These are phyloP conservation scores for Penicillium canescens DNA, from an alignment of 495 filamentous ascomycete species.

Conservation along the genomic window DNA sequence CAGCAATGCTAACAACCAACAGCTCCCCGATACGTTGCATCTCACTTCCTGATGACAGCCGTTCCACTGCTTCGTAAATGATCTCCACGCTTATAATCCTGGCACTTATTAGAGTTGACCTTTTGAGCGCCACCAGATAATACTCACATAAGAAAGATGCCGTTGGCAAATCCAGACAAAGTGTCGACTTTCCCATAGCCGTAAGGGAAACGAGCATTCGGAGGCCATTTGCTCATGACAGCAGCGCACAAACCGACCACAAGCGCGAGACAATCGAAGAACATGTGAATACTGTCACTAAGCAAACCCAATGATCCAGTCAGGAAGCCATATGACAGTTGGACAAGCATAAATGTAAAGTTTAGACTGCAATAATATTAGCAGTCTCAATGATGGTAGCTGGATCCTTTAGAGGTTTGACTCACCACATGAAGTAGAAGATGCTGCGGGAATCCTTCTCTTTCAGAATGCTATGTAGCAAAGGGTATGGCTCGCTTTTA, in stretches of 20 bases:
- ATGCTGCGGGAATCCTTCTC: slow-evolving; percentile 95
- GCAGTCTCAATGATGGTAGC: slow-evolving; percentile 3
- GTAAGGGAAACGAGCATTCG: slow-evolving; percentile 84
- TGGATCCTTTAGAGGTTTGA: not conserved
- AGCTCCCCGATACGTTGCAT: slow-evolving; percentile 85
- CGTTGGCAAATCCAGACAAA: slow-evolving; percentile 93
- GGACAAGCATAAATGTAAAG: slow-evolving; percentile 91
- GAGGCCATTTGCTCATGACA: slow-evolving; percentile 96
- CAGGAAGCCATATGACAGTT: slow-evolving; percentile 88
- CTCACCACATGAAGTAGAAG: slow-evolving; percentile 93
- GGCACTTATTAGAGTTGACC: slow-evolving; percentile 27
- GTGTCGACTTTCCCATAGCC: slow-evolving; percentile 97
- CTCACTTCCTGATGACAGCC: slow-evolving; percentile 75
- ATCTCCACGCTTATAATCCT: slow-evolving; percentile 96
- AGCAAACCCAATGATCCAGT: slow-evolving; percentile 92
- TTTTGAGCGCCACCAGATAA: not conserved
- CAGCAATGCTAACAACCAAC: slow-evolving; percentile 80
- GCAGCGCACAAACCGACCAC: slow-evolving; percentile 91
- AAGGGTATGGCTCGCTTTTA: slow-evolving; percentile 65
- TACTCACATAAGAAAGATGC: slow-evolving; percentile 86
- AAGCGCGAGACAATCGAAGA: slow-evolving; percentile 95
- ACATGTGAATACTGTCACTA: slow-evolving; percentile 99
- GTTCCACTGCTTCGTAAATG: slow-evolving; percentile 89
- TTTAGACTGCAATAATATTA: slow-evolving; percentile 65
- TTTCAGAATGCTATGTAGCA: slow-evolving; percentile 80